phyloP scores from a whole-genome alignment of 2,329 filamentous ascomycete species.

The Aspergillus sp. region DNA sequence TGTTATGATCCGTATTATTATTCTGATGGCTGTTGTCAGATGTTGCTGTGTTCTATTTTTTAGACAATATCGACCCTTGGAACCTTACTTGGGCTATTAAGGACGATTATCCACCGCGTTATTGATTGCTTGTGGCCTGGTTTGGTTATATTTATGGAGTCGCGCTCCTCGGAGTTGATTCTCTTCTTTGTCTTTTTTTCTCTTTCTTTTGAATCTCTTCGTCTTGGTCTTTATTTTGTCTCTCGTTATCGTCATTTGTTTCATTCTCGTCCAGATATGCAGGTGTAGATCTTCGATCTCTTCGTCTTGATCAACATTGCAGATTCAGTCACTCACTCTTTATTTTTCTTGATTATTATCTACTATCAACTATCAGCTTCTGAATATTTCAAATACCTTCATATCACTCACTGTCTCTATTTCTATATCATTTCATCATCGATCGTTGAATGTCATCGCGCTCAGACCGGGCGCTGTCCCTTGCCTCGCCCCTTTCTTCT shows the following conservation, averaged over 20 bases:
- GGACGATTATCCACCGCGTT: too few species aligned
- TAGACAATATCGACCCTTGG: neutral
- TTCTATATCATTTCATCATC: slow-evolving; percentile 2
- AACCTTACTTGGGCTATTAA: slow-evolving; percentile 15
- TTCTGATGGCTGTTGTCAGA: neutral
- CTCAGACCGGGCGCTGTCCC: neutral
- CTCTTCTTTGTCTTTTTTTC: neutral
- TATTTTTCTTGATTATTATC: neutral
- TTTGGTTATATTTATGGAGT: neutral
- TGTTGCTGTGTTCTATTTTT: too few species aligned
- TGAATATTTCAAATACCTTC: neutral
- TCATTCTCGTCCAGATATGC: neutral
- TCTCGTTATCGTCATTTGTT: neutral
- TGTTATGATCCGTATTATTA: too few species aligned
- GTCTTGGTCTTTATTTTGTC: neutral
- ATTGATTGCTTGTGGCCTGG: neutral
- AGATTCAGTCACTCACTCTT: neutral
- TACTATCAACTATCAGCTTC: neutral
- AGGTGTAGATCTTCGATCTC: neutral
- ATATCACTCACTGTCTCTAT: neutral
- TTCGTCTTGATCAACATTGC: neutral
- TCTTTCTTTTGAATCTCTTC: neutral
- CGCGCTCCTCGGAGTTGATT: neutral
- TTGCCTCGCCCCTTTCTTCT: slow-evolving; percentile 20
- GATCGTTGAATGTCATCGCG: neutral